A percentile compares a stretch with the other conserved stretches of the same genome.
phyloP scores from a whole-genome alignment of 228 moss, liverwort and hornwort genomes.

The Sphagnum fallax region DNA sequence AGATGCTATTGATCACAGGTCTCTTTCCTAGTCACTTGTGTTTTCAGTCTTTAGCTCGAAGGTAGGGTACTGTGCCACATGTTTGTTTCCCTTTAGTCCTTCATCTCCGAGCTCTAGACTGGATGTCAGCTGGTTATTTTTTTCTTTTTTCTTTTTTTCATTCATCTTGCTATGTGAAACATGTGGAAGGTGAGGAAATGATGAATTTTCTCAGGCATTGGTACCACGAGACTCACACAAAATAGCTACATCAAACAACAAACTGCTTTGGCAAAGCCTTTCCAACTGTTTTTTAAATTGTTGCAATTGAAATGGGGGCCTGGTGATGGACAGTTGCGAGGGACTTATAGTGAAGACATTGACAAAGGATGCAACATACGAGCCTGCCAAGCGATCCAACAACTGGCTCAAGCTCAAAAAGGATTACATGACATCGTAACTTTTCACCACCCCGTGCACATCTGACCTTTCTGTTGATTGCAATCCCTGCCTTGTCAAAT shows the following conservation, averaged over 20 bases:
- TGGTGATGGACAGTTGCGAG: conserved; percentile 64
- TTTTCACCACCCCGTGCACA: not conserved
- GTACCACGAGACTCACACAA: too few relatives aligned
- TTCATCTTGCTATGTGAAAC: not conserved
- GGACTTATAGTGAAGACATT: conserved; percentile 98
- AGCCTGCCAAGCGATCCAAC: conserved; percentile 83
- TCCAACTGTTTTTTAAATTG: too few relatives aligned
- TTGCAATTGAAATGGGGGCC: not conserved
- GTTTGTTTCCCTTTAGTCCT: too few relatives aligned
- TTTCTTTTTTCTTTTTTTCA: not conserved
- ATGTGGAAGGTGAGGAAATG: too few relatives aligned
- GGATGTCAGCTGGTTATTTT: too few relatives aligned
- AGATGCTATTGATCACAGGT: conserved; percentile 88
- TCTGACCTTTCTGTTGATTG: not conserved
- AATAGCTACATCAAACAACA: too few relatives aligned
- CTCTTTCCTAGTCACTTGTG: not conserved
- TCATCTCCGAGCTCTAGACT: too few relatives aligned
- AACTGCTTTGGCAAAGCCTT: too few relatives aligned
- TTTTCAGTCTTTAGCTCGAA: too few relatives aligned
- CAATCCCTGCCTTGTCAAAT: not conserved
- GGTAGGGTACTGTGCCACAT: too few relatives aligned
- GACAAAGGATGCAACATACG: conserved; percentile 86
- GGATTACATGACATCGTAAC: conserved; percentile 91
- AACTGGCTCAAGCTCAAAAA: conserved; percentile 99
- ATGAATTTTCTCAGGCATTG: too few relatives aligned